Percentiles rank a stretch among this genome's conserved stretches.
Evolutionary conservation across 1,284 basidiomycete species (phyloP).

Genomic region (Wallemia mellicola): DNA sequence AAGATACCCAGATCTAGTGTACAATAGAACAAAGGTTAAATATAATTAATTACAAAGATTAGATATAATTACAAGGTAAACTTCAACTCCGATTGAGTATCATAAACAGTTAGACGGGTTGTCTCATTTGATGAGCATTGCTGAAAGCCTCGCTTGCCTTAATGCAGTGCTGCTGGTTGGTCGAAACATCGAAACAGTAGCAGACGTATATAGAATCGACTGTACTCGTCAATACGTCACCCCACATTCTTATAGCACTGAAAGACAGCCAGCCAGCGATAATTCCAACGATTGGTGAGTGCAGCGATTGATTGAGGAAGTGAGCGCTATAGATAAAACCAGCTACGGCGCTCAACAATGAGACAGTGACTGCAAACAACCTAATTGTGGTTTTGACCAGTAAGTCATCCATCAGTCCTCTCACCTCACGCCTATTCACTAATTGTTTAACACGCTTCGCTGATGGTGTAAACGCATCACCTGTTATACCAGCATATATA

Average conservation of each 20-base stretch:
- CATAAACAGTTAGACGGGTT: neutral
- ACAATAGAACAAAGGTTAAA: no score
- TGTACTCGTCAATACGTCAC: neutral
- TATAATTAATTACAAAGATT: no score
- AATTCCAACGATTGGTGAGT: neutral
- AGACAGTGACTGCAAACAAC: neutral
- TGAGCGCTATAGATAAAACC: neutral
- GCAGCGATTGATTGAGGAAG: neutral
- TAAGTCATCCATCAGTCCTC: constrained; percentile 10
- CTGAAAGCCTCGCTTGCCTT: neutral
- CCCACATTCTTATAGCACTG: neutral
- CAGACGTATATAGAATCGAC: neutral
- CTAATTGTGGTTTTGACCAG: neutral
- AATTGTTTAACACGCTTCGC: constrained; percentile 35
- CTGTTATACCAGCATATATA: constrained; percentile 58
- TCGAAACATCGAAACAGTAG: neutral
- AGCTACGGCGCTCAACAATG: neutral
- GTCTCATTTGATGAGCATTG: neutral
- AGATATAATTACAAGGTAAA: no score
- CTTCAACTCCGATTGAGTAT: no score
- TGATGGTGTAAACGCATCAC: constrained; percentile 47
- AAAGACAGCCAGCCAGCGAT: neutral
- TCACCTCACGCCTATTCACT: constrained; percentile 17
- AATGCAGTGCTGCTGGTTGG: neutral
- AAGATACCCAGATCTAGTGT: no score